Evolutionary conservation across 495 filamentous ascomycete species (phyloP).

Genomic region (Patellaria atrata): DNA sequence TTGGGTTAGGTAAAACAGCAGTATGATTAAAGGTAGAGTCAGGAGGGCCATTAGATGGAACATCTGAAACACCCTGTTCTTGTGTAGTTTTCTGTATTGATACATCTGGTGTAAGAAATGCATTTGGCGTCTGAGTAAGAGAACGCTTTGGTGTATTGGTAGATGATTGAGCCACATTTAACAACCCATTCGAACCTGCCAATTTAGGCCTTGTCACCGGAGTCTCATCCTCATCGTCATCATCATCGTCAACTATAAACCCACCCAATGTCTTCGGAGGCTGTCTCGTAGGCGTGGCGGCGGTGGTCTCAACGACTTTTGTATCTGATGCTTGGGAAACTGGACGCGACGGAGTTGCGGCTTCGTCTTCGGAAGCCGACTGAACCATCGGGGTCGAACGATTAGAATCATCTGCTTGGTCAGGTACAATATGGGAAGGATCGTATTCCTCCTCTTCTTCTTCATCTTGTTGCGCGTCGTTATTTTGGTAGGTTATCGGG

Average conservation of each 20-base stretch:
- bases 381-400: conserved; percentile 1
- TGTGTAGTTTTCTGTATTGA: conserved; percentile 39
- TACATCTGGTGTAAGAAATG: conserved; percentile 44
- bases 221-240: conserved; percentile 37
- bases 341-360: conserved; percentile 4
- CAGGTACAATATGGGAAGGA: conserved; percentile 20
- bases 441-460: conserved; percentile 29
- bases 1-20: conserved; percentile 7
- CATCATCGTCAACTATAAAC: conserved; percentile 65
- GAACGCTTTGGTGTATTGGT: conserved; percentile 29
- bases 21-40: conserved; percentile 18
- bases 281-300: conserved; percentile 11
- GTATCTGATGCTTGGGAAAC: conserved; percentile 7
- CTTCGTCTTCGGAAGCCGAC: too few relatives aligned
- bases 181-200: conserved; percentile 20
- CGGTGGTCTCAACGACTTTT: conserved; percentile 8
- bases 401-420: conserved; percentile 1
- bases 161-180: conserved; percentile 17
- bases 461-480: conserved; percentile 8
- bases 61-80: conserved; percentile 38
- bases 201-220: conserved; percentile 24
- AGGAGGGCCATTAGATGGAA: conserved; percentile 37
- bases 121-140: conserved; percentile 44
- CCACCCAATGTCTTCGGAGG: conserved; percentile 63
- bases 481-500: conserved; percentile 3